Base-by-base conservation (phyloP, 805 yeast genomes). In the Helenozyma rhizophorensis region DNA sequence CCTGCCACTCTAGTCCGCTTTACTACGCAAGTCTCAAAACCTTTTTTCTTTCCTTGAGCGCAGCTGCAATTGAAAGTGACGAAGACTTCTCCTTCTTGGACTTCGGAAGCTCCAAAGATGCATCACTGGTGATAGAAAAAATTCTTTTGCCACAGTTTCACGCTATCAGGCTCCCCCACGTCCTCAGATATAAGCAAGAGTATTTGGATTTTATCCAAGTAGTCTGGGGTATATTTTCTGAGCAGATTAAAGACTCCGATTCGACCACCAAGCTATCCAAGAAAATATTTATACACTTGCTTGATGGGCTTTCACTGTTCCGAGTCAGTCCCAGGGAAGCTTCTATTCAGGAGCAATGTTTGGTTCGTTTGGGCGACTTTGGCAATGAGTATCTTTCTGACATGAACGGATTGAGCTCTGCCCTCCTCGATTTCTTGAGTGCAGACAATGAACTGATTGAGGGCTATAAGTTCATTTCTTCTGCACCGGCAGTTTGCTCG, bases 1-100 rank as follows among this genome's bases (percentile, higher is more conserved):
- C 76, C 2, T 62, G 79, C 28, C 66, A 65, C 30, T 76, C 83
- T 31, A 59, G 64, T 18, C 70, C 78, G 0, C 42, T 58, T 0
- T 80, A 76, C 47, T 83, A 74, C 43, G 36, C 38, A 2, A 29
- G 47, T 8, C 30, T 66, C 13, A 32, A 33, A 2, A 34, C 43
- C 2, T 47, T 65, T 19, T 53, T 65, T 21, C 31, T 33, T 10
- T 27, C 50, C 4, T 34, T 50, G 25, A 31, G 28, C 10, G 22
- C 15, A 6, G 39, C 45, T 13, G 32, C 23, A 3, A 33, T 42
- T 3, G 27, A 28, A 4, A 17, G 36, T 1, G 43, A 28, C 2
- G 43, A 47, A 6, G 47, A 47, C 1, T 51, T 46, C 14, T 34
- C 36, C 4, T 49, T 54, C 25, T 19, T 56, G 23, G 43, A 45